Conservation (phyloP, 352 stramenopile species). For the Pythium monospermum region DNA sequence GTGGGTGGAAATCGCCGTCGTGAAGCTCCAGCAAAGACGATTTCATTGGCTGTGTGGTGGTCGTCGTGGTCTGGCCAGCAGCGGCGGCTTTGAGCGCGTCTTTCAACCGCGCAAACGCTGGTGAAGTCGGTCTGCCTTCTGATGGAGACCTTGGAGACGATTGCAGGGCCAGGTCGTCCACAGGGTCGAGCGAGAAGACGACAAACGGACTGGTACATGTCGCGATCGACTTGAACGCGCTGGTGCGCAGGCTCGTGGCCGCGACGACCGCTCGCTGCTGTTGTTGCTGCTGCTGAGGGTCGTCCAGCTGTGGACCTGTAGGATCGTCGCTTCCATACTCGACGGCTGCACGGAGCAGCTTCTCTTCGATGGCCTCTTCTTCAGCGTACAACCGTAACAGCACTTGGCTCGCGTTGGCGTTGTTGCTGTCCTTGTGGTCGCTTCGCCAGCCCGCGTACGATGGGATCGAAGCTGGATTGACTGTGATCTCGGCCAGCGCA, state of each 20-base stretch:
- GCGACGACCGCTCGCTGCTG: conserved; percentile 16
- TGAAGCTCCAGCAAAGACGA: conserved; percentile 29
- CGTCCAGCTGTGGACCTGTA: too few relatives aligned
- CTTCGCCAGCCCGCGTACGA: conserved; percentile 61
- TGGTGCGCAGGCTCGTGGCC: conserved; percentile 29
- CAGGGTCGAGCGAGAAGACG: conserved; percentile 20
- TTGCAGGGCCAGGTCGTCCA: conserved; percentile 7
- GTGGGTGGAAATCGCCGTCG: conserved; percentile 29
- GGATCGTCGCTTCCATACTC: not conserved
- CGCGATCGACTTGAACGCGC: conserved; percentile 46
- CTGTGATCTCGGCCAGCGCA: conserved; percentile 58
- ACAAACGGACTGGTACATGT: conserved; percentile 41
- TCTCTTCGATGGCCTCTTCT: conserved; percentile 45
- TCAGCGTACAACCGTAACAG: conserved; percentile 61
- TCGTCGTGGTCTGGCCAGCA: conserved; percentile 30
- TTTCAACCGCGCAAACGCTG: conserved; percentile 67
- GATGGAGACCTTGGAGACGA: conserved; percentile 9
- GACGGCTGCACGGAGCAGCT: not conserved
- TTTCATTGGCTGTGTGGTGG: too few relatives aligned
- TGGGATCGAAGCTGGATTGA: conserved; percentile 63
- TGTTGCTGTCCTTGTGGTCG: conserved; percentile 37
- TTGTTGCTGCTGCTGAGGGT: too few relatives aligned
- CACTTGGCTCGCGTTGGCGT: conserved; percentile 50
- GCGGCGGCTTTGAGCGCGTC: conserved; percentile 57
- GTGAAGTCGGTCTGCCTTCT: conserved; percentile 38